Base-by-base conservation (phyloP, 116 monocot species). In the Papilionanthe hybrid region DNA sequence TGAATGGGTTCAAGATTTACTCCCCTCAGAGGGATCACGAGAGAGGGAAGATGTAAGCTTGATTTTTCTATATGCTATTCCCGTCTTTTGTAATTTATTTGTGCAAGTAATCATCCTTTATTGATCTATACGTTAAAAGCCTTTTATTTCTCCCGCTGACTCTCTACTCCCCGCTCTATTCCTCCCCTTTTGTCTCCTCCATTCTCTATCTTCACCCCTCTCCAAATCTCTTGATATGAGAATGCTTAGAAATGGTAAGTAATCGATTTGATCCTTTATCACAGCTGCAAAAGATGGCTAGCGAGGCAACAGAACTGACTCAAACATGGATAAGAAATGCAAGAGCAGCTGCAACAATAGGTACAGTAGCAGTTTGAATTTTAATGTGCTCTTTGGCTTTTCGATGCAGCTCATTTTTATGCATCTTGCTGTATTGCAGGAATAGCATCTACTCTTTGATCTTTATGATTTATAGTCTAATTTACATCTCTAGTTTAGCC, bases 1-100 rank as follows among this genome's bases (percentile, higher is more conserved):
- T 84, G 91, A 97, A 72, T 97, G 94, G 94, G 67, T 97, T 81
- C 85, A 87, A 56, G 97, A 97, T 83, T 58, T 81, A 80, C 82
- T 80, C 10, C 87, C 87, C 56, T 81, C 81, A 69, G 92, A 85
- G 83, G 92, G 92, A 25, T 86, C 92, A 53, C 78, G 53, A 22
- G 91, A 92, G 79, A 92, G 84, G 82, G 86, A 92, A 78, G 79
- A 93, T 73, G 97, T 97, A 84, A 86, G 91, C 56, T 71, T 71
- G 71, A 71, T 71, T 41, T 71, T 30, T 49, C 49, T 53, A 17
- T 13, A 49, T 10, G 49, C 49, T 49, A 49, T 49, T 11, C 9
- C 10, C 49, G 9, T 49, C 9, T 11, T 49, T 49, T 49, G 49
- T 13, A 49, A 11, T 49, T 49, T 11, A 11, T 49, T 49, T 49